phyloP scores from a whole-genome alignment of 1,139 yeast species.

The Sugiyamaella xylanicola region DNA sequence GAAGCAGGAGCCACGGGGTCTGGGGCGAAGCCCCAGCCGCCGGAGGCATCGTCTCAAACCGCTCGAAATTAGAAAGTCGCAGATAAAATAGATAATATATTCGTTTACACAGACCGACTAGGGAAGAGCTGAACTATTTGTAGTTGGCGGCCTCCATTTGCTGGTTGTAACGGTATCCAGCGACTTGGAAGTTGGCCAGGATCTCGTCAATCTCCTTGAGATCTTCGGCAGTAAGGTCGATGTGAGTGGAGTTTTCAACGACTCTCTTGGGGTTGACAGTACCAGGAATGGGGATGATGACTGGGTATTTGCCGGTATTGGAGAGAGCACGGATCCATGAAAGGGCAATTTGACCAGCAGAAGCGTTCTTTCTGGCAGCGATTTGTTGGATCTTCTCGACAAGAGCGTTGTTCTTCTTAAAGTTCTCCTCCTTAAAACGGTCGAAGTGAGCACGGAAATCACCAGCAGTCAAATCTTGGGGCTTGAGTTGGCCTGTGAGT shows the following conservation, averaged over 20 bases:
- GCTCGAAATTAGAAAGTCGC: not conserved
- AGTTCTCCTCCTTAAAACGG: constrained; percentile 60
- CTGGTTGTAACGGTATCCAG: constrained; percentile 54
- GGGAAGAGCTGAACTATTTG: too few relatives aligned
- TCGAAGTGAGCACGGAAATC: constrained; percentile 60
- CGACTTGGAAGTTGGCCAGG: constrained; percentile 45
- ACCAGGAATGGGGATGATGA: constrained; percentile 77
- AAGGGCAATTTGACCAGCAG: constrained; percentile 69
- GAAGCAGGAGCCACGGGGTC: too few relatives aligned
- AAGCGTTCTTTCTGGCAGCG: constrained; percentile 50
- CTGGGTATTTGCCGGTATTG: constrained; percentile 49
- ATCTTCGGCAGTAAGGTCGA: constrained; percentile 55
- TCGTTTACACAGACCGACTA: too few relatives aligned
- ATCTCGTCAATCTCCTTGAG: constrained; percentile 49
- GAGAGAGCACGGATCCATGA: constrained; percentile 62
- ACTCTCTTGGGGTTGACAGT: constrained; percentile 62
- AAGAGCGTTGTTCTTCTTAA: constrained; percentile 53
- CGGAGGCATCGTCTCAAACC: not conserved
- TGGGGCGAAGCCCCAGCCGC: too few relatives aligned
- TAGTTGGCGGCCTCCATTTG: constrained; percentile 23
- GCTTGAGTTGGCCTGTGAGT: constrained; percentile 61
- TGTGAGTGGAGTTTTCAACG: constrained; percentile 55
- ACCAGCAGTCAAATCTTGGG: constrained; percentile 52
- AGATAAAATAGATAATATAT: not conserved
- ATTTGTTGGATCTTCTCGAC: constrained; percentile 51